Conservation (phyloP, 225 moss, liverwort and hornwort species). For the Sphagnum tenellum region DNA sequence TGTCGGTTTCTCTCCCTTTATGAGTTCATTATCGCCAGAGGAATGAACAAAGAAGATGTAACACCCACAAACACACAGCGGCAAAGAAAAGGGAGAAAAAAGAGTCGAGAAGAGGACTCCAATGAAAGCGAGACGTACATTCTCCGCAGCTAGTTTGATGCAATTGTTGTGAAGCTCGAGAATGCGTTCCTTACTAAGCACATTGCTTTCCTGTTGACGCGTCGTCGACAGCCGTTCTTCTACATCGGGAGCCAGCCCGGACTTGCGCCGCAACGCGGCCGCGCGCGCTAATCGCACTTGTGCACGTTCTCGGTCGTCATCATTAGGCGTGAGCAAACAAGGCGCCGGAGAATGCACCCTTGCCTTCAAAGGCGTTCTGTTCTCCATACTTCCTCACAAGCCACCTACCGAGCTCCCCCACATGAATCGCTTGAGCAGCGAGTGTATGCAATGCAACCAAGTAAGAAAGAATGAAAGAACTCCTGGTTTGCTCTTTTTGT, state of each 20-base stretch:
- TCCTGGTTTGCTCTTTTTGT: too few species aligned
- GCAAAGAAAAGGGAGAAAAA: not conserved
- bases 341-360: constrained; percentile 49
- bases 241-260: constrained; percentile 27
- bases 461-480: too few species aligned
- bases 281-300: constrained; percentile 49
- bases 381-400: constrained; percentile 3
- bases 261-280: constrained; percentile 47
- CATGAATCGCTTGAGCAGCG: too few species aligned
- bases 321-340: constrained; percentile 53
- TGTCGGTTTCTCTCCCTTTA: not conserved
- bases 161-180: constrained; percentile 53
- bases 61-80: not conserved
- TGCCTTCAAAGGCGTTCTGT: constrained; percentile 43
- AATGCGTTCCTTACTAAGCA: constrained; percentile 50
- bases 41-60: not conserved
- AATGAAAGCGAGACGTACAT: constrained; percentile 16
- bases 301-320: constrained; percentile 55
- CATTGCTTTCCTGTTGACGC: constrained; percentile 21
- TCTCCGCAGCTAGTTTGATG: constrained; percentile 63
- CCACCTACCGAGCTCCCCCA: too few species aligned
- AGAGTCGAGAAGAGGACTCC: not conserved
- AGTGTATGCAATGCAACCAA: too few species aligned
- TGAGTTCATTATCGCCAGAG: not conserved
- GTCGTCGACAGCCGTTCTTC: constrained; percentile 3